A percentile compares a stretch with the other conserved stretches of the same genome.
Conservation (phyloP, 2,329 filamentous ascomycete genomes). For the Hortaea werneckii region DNA sequence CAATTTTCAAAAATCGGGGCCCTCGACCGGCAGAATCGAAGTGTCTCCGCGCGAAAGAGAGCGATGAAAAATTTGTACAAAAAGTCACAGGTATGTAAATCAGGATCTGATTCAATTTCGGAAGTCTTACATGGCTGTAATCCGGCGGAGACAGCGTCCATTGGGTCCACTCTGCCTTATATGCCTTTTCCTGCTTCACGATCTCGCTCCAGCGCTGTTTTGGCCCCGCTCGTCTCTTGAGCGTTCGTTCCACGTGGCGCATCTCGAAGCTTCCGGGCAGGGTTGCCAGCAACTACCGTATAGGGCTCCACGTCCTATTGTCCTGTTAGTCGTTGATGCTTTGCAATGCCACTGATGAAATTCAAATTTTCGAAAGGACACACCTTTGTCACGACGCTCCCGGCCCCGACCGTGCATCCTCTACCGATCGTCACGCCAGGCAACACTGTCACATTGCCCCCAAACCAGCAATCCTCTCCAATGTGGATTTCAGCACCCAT, state of each 20-base stretch:
- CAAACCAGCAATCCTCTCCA: conserved; percentile 74
- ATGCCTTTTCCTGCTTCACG: conserved; percentile 19
- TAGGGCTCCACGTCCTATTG: conserved; percentile 50
- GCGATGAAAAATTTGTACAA: conserved; percentile 10
- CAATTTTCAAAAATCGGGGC: no score
- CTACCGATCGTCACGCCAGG: conserved; percentile 70
- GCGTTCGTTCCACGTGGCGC: conserved; percentile 19
- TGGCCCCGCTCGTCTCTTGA: conserved; percentile 20
- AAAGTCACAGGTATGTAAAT: conserved; percentile 6
- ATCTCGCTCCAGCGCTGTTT: conserved; percentile 21
- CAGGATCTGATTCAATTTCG: no score
- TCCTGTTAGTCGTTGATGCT: conserved; percentile 2
- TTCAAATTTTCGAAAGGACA: neutral
- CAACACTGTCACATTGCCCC: conserved; percentile 59
- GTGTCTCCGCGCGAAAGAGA: no score
- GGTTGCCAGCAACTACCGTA: conserved; percentile 56
- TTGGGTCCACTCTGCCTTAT: neutral
- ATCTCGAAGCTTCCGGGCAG: conserved; percentile 46
- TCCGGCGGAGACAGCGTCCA: neutral
- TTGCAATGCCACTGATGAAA: neutral
- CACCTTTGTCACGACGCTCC: conserved; percentile 70
- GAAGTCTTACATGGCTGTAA: no score
- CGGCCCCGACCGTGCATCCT: conserved; percentile 66
- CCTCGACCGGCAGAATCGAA: no score
- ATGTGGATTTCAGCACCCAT: conserved; percentile 61